Evolutionary conservation across 2,329 filamentous ascomycete genomes (phyloP), one percentile per base, ranked within the genome.

Genomic region (Arthrobotrys conoides): DNA sequence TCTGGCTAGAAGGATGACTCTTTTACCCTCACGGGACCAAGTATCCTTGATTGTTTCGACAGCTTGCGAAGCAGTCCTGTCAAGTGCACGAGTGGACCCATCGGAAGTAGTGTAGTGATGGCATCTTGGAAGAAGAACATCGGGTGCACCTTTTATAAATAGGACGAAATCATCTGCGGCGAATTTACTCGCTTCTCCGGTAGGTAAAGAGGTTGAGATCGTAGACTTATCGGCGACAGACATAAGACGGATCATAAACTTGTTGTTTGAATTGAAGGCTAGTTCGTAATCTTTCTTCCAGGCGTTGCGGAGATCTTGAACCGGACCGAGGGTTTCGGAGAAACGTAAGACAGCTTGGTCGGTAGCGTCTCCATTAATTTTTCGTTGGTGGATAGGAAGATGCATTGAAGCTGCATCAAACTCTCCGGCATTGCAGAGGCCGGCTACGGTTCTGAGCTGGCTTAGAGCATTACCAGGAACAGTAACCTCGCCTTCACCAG

Each of bases 211-310:
- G 0, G 41, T 69, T 0, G 41, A 14, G 12, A 72, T 44, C 18
- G 63, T 51, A 18, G 68, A 16, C 3, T 53, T 49, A 8, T 80
- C 64, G 6, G 82, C 76, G 8, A 75, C 83, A 10, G 86, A 86
- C 61, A 91, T 88, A 0, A 90, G 87, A 38, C 89, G 87, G 69
- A 94, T 88, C 89, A 93, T 94, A 83, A 90, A 94, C 84, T 94
- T 94, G 85, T 93, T 94, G 86, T 93, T 93, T 84, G 91, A 93
- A 85, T 94, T 94, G 84, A 94, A 94, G 0, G 91, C 89, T 30
- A 93, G 85, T 68, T 91, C 89, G 81, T 90, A 93, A 1, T 88
- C 87, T 66, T 88, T 90, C 65, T 88, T 87, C 91, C 91, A 93
- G 80, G 87, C 86, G 14, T 87, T 86, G 6, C 90, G 88, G 4